phyloP scores from a whole-genome alignment of 148 eudicot genomes.

The Camellia sinensis region DNA sequence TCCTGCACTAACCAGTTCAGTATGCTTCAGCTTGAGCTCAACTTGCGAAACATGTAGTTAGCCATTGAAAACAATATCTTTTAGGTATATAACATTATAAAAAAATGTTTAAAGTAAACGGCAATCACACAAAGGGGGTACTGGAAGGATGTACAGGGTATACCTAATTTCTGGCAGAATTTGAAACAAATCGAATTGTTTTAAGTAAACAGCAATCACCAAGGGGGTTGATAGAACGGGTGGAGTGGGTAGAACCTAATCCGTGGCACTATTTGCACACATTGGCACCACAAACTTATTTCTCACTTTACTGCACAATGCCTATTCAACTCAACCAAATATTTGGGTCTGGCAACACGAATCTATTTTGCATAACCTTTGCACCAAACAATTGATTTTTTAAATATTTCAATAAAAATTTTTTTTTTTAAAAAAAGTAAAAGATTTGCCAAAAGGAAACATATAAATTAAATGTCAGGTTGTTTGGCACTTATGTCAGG shows the following conservation, averaged over 20 bases:
- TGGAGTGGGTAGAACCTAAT: background rate
- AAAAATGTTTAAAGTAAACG: no score
- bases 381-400: background rate
- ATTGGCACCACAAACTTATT: background rate
- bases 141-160: background rate
- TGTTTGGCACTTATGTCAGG: background rate
- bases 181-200: background rate
- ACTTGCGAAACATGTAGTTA: background rate
- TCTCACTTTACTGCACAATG: background rate
- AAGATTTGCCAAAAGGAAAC: background rate
- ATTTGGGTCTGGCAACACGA: background rate
- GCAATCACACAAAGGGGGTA: background rate
- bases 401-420: background rate
- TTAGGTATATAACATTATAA: no score
- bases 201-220: background rate
- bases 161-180: background rate
- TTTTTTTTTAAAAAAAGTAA: no score
- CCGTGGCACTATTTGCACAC: background rate
- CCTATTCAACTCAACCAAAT: background rate
- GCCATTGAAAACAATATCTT: no score
- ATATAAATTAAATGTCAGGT: background rate
- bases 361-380: background rate
- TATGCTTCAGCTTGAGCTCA: background rate
- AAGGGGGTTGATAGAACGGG: no score
- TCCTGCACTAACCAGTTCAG: background rate